These are phyloP conservation scores for Cladosporium austrohemisphaericum DNA, from an alignment of 2,329 filamentous ascomycete species.

Conservation along the genomic window DNA sequence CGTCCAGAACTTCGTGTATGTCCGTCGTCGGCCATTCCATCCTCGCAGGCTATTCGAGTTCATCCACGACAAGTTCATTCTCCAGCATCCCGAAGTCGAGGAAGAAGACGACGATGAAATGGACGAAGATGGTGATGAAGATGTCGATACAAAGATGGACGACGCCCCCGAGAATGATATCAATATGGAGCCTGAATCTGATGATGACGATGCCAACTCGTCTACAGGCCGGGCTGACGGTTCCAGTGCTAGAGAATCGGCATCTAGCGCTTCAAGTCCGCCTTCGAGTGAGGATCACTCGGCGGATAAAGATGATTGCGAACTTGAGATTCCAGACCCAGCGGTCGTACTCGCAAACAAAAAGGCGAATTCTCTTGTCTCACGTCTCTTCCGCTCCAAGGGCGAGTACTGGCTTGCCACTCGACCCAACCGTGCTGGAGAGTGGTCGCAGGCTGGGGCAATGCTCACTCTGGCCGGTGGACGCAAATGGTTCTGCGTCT, in stretches of 20 bases:
- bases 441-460: constrained; percentile 62
- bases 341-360: constrained; percentile 53
- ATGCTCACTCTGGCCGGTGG: constrained; percentile 60
- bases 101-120: constrained; percentile 33
- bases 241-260: constrained; percentile 3
- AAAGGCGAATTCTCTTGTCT: constrained; percentile 50
- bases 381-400: constrained; percentile 59
- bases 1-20: constrained; percentile 68
- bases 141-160: constrained; percentile 21
- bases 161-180: constrained; percentile 25
- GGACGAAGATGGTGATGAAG: constrained; percentile 26
- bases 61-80: constrained; percentile 43
- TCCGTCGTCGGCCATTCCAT: constrained; percentile 47
- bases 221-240: constrained; percentile 8
- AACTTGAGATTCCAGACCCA: constrained; percentile 26
- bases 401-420: constrained; percentile 60
- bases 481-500: constrained; percentile 57
- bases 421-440: constrained; percentile 52
- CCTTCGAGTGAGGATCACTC: constrained; percentile 24
- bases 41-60: constrained; percentile 40
- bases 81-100: constrained; percentile 38
- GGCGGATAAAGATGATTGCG: constrained; percentile 17
- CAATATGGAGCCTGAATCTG: constrained; percentile 32
- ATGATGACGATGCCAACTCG: constrained; percentile 34
- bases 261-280: constrained; percentile 14